These are phyloP conservation scores for Quercus wislizeni DNA, from an alignment of 306 rosid genomes.

Conservation along the genomic window DNA sequence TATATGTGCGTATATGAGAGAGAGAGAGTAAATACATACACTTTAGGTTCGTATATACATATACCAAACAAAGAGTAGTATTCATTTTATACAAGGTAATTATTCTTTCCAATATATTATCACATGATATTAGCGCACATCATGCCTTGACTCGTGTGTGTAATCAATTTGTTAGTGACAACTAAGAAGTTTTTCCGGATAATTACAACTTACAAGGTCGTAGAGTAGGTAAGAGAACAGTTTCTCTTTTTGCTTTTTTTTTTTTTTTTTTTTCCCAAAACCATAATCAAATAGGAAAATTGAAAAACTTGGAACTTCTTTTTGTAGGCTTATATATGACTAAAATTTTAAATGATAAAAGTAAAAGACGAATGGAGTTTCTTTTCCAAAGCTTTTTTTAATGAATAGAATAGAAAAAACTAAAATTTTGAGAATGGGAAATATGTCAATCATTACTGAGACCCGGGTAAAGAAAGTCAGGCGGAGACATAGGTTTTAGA, in stretches of 20 bases:
- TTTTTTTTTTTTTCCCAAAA: not conserved
- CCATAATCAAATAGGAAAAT: not conserved
- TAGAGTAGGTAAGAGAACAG: not conserved
- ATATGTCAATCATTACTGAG: slow-evolving; percentile 26
- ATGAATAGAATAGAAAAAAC: not conserved
- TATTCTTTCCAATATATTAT: no score
- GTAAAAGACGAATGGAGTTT: not conserved
- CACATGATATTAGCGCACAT: no score
- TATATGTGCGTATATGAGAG: no score
- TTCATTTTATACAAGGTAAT: no score
- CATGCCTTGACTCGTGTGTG: no score
- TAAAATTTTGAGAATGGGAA: slow-evolving; percentile 27
- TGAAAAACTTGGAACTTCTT: not conserved
- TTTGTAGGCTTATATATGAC: not conserved
- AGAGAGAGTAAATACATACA: no score
- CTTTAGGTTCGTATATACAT: no score
- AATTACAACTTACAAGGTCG: no score
- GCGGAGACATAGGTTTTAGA: slow-evolving; percentile 40
- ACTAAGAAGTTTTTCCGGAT: no score
- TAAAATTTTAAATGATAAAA: not conserved
- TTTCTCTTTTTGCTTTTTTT: not conserved
- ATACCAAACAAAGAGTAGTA: no score
- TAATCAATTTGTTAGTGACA: no score
- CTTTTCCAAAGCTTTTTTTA: not conserved
- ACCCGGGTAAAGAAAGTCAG: slow-evolving; percentile 32